phyloP scores from a whole-genome alignment of 1,139 yeast species.

The Sugiyamaella novakii region DNA sequence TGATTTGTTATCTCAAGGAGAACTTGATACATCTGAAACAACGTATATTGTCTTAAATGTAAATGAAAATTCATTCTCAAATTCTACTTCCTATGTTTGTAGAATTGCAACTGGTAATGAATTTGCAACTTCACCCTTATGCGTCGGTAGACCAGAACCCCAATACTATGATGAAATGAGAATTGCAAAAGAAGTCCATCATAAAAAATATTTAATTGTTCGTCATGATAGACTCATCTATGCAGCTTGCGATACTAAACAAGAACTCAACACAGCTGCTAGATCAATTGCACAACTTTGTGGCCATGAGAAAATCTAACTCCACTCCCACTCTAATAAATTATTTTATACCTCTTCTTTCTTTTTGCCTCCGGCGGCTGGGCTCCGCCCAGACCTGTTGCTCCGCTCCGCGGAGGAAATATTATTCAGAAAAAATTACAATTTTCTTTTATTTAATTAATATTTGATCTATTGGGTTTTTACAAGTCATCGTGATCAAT shows the following conservation, averaged over 20 bases:
- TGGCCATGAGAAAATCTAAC: slow-evolving; percentile 4
- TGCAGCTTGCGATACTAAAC: slow-evolving; percentile 13
- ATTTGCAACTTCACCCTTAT: slow-evolving; percentile 7
- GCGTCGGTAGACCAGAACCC: slow-evolving; percentile 14
- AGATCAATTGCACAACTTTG: slow-evolving; percentile 5
- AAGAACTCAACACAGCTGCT: slow-evolving; percentile 1
- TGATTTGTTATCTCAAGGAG: neutral
- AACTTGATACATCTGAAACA: neutral
- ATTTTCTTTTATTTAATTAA: slow-evolving; percentile 6
- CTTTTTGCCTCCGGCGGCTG: too few relatives aligned
- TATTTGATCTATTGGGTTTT: slow-evolving; percentile 22
- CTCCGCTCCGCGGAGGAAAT: too few relatives aligned
- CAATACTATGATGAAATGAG: slow-evolving; percentile 11
- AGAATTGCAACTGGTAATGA: slow-evolving; percentile 15
- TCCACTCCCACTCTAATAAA: too few relatives aligned
- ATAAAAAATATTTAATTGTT: slow-evolving; percentile 6
- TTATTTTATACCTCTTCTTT: too few relatives aligned
- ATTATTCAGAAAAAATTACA: too few relatives aligned
- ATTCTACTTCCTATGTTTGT: slow-evolving; percentile 1
- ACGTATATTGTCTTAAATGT: slow-evolving; percentile 3
- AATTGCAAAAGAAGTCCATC: slow-evolving; percentile 6
- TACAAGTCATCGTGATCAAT: slow-evolving; percentile 67
- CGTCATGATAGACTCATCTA: slow-evolving; percentile 16
- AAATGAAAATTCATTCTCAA: neutral
- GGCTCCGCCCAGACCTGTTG: too few relatives aligned